Base-by-base conservation (phyloP, 2,329 filamentous ascomycete genomes). In the Exophiala calicioides region DNA sequence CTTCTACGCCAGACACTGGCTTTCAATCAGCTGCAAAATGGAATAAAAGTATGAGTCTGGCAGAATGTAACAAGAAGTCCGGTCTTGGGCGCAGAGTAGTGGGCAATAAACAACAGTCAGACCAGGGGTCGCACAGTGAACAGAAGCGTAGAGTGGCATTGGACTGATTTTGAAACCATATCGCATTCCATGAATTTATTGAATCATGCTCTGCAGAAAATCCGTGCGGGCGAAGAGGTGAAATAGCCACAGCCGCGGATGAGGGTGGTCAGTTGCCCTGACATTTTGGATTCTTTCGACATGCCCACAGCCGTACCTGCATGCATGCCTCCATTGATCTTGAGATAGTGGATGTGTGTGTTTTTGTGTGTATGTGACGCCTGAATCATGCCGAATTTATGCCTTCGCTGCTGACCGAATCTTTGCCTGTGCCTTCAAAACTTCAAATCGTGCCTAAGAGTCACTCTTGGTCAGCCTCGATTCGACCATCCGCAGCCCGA, bases 351-450 rank as follows among this genome's bases (percentile, higher is more conserved):
- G n/a, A n/a, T n/a, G 27, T 26, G 32, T 47, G 42, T 38, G 44
- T 38, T 33, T 34, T 33, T 34, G 26, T 47, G n/a, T 33, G 40
- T 24, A 34, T 23, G 44, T 50, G 46, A 52, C 48, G 48, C 52
- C 48, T 47, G 44, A 40, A 48, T 45, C 47, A 42, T 51, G 44
- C 42, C 42, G 45, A 30, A 49, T 52, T 46, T 49, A 55, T 49
- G 52, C 52, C 70, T 86, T 88, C 73, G 86, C 85, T 65, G 85
- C 77, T 66, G 86, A 85, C 80, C 86, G 87, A 77, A 95, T 79
- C 84, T 95, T 95, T 71, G 90, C 88, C 71, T 94, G 81, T 68
- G 88, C 85, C 86, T 96, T 97, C 78, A 86, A 86, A 77, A 95
- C 86, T 82, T 96, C 90, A 79, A 94, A 97, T 73, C 90, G 88